A percentile compares a stretch with the other conserved stretches of the same genome.
Evolutionary conservation across 352 stramenopile genomes (phyloP).

Genomic region (Elongisporangium undulatum): DNA sequence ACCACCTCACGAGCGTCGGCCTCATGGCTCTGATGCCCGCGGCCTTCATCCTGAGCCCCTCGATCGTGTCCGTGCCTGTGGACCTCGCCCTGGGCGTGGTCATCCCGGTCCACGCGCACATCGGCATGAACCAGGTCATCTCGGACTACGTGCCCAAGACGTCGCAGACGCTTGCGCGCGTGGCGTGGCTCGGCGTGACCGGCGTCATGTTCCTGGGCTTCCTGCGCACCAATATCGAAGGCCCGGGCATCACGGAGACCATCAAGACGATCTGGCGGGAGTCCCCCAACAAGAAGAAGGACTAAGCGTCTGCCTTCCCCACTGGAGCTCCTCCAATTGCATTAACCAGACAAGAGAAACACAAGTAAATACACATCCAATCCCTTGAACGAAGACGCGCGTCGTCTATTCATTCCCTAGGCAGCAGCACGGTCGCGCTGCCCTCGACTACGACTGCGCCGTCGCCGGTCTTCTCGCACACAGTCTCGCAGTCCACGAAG

Average conservation of each 20-base stretch:
- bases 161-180: conserved; percentile 44
- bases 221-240: conserved; percentile 80
- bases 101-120: conserved; percentile 89
- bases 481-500: conserved; percentile 72
- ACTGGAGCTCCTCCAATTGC: conserved; percentile 1
- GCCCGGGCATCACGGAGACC: conserved; percentile 80
- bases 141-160: conserved; percentile 93
- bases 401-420: conserved; percentile 6
- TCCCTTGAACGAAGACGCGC: conserved; percentile 1
- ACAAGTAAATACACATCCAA: conserved; percentile 10
- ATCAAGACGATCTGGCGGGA: conserved; percentile 86
- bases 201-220: conserved; percentile 80
- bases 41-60: conserved; percentile 79
- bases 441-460: conserved; percentile 62
- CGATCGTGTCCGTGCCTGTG: conserved; percentile 58
- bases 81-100: conserved; percentile 78
- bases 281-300: conserved; percentile 64
- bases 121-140: conserved; percentile 93
- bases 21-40: conserved; percentile 57
- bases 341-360: conserved; percentile 12
- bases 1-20: conserved; percentile 52
- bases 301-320: conserved; percentile 11
- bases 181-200: conserved; percentile 69
- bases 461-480: conserved; percentile 41
- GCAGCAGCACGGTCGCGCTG: conserved; percentile 60